phyloP scores from a whole-genome alignment of 148 eudicot species.

The Silene uniflora region DNA sequence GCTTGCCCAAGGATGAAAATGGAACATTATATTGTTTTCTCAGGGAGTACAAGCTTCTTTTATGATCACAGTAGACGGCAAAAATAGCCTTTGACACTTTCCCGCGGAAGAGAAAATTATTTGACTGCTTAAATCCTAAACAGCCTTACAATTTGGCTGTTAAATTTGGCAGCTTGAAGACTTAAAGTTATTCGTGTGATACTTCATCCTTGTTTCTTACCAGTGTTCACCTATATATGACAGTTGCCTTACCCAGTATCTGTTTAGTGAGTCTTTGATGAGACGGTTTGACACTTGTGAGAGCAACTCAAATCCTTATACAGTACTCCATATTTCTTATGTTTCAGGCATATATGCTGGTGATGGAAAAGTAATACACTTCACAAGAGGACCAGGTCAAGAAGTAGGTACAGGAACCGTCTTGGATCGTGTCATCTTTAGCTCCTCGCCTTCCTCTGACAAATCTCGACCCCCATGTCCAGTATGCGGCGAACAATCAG shows the following conservation, averaged over 20 bases:
- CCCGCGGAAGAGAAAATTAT: not conserved
- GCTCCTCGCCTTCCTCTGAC: slow-evolving; percentile 53
- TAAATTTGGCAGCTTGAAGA: too few species aligned
- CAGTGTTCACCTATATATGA: not conserved
- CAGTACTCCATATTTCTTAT: not conserved
- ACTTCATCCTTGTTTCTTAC: not conserved
- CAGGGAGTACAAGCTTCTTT: not conserved
- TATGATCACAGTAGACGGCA: too few species aligned
- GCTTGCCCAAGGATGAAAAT: not conserved
- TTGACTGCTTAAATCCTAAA: not conserved
- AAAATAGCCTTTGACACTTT: not conserved
- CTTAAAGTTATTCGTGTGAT: too few species aligned
- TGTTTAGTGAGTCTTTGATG: too few species aligned
- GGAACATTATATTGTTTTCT: not conserved
- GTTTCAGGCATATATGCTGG: slow-evolving; percentile 74
- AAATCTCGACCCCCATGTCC: slow-evolving; percentile 47
- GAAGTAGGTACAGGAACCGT: slow-evolving; percentile 86
- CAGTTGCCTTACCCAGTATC: too few species aligned
- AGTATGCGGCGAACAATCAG: slow-evolving; percentile 69
- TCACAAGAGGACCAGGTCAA: slow-evolving; percentile 79
- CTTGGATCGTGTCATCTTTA: slow-evolving; percentile 60
- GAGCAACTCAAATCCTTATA: too few species aligned
- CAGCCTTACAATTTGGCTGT: too few species aligned
- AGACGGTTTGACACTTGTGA: too few species aligned
- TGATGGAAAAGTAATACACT: slow-evolving; percentile 78